These are phyloP conservation scores for Kazachstania sp. DNA, from an alignment of 1,139 yeast species.

Conservation along the genomic window DNA sequence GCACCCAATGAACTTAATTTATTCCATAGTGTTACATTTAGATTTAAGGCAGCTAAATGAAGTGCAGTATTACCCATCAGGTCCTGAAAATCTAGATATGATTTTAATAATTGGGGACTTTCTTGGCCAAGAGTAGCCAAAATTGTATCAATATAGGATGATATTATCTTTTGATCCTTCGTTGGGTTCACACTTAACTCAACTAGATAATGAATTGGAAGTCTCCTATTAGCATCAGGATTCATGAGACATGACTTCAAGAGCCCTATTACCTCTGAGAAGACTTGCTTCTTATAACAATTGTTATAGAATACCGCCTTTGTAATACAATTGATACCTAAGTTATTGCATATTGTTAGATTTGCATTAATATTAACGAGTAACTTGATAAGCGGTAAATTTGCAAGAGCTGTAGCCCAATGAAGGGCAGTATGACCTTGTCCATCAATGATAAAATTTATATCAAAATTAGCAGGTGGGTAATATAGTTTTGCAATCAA, in stretches of 20 bases:
- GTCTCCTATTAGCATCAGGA: conserved; percentile 63
- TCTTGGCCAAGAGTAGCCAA: conserved; percentile 32
- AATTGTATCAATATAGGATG: conserved; percentile 37
- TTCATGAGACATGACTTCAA: conserved; percentile 62
- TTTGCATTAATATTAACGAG: conserved; percentile 57
- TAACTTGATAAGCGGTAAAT: conserved; percentile 59
- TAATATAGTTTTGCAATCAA: conserved; percentile 65
- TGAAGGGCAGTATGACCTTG: conserved; percentile 95
- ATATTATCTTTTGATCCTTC: conserved; percentile 34
- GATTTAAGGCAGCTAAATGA: conserved; percentile 44
- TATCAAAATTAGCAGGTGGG: conserved; percentile 74
- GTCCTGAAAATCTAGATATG: conserved; percentile 63
- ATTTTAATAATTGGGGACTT: conserved; percentile 42
- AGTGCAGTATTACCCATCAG: conserved; percentile 60
- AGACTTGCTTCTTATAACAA: conserved; percentile 71
- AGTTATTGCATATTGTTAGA: conserved; percentile 59
- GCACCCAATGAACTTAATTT: conserved; percentile 28
- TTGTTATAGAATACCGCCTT: conserved; percentile 80
- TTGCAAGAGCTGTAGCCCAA: conserved; percentile 96
- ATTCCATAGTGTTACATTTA: conserved; percentile 27
- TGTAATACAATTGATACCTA: conserved; percentile 79
- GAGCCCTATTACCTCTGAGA: conserved; percentile 59
- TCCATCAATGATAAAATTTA: conserved; percentile 82
- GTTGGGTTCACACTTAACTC: conserved; percentile 49
- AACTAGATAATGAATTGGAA: conserved; percentile 65